Conservation (phyloP, 1,139 yeast species). For the Taphrina wiesneri region DNA sequence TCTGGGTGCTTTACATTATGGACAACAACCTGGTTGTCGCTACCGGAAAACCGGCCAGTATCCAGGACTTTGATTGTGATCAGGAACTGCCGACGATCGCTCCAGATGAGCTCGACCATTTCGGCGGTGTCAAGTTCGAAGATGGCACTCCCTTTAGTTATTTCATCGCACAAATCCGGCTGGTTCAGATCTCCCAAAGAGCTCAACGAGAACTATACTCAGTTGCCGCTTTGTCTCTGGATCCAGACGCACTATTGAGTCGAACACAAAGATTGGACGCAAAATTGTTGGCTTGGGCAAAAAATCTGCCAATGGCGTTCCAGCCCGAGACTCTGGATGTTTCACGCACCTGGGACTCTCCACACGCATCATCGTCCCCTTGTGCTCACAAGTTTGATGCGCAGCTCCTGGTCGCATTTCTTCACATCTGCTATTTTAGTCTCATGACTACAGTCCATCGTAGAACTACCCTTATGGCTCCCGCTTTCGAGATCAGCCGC, state of each 20-base stretch:
- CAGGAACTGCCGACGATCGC: slow-evolving; percentile 36
- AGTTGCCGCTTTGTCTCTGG: slow-evolving; percentile 37
- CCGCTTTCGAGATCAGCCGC: background rate
- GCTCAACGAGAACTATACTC: slow-evolving; percentile 46
- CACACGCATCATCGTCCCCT: background rate
- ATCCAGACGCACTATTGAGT: slow-evolving; percentile 34
- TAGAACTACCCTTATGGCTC: background rate
- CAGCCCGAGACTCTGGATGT: background rate
- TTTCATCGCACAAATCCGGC: slow-evolving; percentile 9
- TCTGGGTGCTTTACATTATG: slow-evolving; percentile 59
- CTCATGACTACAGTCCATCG: slow-evolving; percentile 21
- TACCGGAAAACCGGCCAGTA: slow-evolving; percentile 61
- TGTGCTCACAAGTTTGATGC: background rate
- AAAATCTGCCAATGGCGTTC: slow-evolving; percentile 14
- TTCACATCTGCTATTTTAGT: slow-evolving; percentile 13
- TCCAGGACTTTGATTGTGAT: slow-evolving; percentile 52
- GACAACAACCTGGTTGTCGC: slow-evolving; percentile 61
- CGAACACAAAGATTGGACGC: slow-evolving; percentile 37
- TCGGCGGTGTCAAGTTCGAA: background rate
- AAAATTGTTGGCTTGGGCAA: slow-evolving; percentile 35
- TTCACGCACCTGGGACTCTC: background rate
- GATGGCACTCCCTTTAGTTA: slow-evolving; percentile 14
- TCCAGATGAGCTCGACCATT: slow-evolving; percentile 1
- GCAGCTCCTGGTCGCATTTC: background rate
- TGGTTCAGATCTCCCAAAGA: slow-evolving; percentile 36